These are phyloP conservation scores for Microstegium vimineum DNA, from an alignment of 176 grass and related monocot species.

Conservation along the genomic window DNA sequence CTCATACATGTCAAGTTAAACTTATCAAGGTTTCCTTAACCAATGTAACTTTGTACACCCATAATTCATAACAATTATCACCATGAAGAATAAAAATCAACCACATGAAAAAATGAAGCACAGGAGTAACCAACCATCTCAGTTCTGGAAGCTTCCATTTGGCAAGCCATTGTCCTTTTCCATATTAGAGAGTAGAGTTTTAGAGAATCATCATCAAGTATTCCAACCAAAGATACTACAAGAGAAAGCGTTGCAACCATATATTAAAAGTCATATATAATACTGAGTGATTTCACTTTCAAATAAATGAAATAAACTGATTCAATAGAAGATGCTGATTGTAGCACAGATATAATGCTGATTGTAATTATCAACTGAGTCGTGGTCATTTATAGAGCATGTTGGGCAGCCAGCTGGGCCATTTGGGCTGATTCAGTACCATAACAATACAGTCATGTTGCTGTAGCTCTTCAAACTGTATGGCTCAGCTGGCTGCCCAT, in stretches of 20 bases:
- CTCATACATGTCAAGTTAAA: neutral
- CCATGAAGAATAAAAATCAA: conserved; percentile 23
- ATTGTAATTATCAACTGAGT: conserved; percentile 1
- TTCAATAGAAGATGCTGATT: neutral
- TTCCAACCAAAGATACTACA: conserved; percentile 78
- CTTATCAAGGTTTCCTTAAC: neutral
- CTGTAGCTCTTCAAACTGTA: neutral
- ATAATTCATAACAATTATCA: neutral
- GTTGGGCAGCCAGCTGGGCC: neutral
- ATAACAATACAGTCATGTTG: neutral
- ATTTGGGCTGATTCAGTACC: neutral
- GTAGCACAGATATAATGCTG: neutral
- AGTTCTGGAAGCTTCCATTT: conserved; percentile 83
- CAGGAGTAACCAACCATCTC: conserved; percentile 60
- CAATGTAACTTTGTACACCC: neutral
- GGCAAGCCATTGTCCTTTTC: conserved; percentile 84
- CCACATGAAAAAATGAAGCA: conserved; percentile 8
- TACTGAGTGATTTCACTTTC: neutral
- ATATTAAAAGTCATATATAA: conserved; percentile 27
- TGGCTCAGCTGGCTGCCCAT: neutral
- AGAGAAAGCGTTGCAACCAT: conserved; percentile 17
- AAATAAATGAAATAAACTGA: conserved; percentile 1
- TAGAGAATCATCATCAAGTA: conserved; percentile 81
- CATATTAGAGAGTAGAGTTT: conserved; percentile 93
- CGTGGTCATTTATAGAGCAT: neutral